Evolutionary conservation across 306 rosid genomes (phyloP).

Genomic region (Sesbania bispinosa): DNA sequence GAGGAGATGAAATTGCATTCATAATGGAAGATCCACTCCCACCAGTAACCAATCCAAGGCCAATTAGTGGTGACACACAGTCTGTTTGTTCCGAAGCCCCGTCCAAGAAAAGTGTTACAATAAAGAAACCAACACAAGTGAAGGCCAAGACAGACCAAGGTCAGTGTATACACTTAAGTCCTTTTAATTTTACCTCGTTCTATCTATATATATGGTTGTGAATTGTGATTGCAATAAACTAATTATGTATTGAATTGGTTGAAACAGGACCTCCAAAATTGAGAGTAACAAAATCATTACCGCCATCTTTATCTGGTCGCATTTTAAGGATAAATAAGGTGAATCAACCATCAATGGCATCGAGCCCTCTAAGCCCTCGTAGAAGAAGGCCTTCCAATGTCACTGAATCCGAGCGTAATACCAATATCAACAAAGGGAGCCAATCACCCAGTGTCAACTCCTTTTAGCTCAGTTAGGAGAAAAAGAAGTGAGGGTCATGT

Average conservation of each 20-base stretch:
- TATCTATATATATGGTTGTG: no score
- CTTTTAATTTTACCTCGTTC: no score
- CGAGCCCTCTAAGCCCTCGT: conserved; percentile 33
- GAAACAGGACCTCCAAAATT: conserved; percentile 32
- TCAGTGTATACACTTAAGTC: no score
- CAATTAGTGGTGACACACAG: conserved; percentile 33
- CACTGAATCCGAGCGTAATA: conserved; percentile 33
- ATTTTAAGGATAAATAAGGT: conserved; percentile 30
- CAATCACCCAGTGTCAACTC: no score
- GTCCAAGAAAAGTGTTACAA: conserved; percentile 28
- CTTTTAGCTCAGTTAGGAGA: conserved; percentile 19
- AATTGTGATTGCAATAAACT: conserved; percentile 4
- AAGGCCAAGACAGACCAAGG: conserved; percentile 56
- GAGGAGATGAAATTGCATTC: conserved; percentile 31
- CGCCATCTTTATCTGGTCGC: conserved; percentile 32
- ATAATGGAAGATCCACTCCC: conserved; percentile 39
- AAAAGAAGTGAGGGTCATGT: background rate
- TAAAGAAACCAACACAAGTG: conserved; percentile 31
- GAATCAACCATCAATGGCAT: conserved; percentile 21
- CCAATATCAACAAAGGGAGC: conserved; percentile 17
- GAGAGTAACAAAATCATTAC: conserved; percentile 23
- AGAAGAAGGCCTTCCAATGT: conserved; percentile 29
- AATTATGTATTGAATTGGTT: conserved; percentile 14
- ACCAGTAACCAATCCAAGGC: conserved; percentile 28
- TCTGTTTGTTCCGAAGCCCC: conserved; percentile 44